Evolutionary conservation across 805 yeast genomes (phyloP), one percentile per base, ranked within the genome.

Genomic region (Metschnikowia corniflorae): DNA sequence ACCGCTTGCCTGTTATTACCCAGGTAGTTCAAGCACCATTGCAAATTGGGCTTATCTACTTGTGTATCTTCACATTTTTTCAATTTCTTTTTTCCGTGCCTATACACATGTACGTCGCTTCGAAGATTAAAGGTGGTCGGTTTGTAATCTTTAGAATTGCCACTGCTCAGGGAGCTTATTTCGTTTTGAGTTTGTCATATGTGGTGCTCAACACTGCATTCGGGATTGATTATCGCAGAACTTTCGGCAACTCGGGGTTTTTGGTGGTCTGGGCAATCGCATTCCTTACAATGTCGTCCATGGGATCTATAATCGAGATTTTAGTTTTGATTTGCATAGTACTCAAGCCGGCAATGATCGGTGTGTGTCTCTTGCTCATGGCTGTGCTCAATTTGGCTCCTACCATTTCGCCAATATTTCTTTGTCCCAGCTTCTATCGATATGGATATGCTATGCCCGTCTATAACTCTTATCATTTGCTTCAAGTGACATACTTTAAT

Each of bases 391-490:
- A 60, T 39, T 44, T 62, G 26, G 53, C 63, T 3, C 65, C 65
- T 2, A 53, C 60, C 7, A 40, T 61, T 24, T 50, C 61, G 3
- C 64, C 65, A 3, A 48, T 63, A 23, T 59, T 49, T 8, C 46
- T 65, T 26, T 46, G 51, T 34, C 66, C 71, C 0, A 34, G 33
- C 6, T 57, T 64, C 30, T 61, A 51, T 40, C 42, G 61, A 26
- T 62, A 54, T 40, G 71, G 71, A 3, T 64, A 63, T 46, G 69
- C 64, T 9, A 43, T 64, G 49, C 69, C 68, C 5, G 61, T 61
- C 10, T 37, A 42, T 16, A 53, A 53, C 37, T 50, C 63, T 1
- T 61, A 62, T 41, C 55, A 56, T 16, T 46, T 59, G 28, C 39
- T 61, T 41, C 60, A 58, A 21, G 61, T 58, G 8, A 64, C 58